Evolutionary conservation across 805 yeast genomes (phyloP), one percentile per base, ranked within the genome.

Genomic region (Saccharomycopsis fibuligera): DNA sequence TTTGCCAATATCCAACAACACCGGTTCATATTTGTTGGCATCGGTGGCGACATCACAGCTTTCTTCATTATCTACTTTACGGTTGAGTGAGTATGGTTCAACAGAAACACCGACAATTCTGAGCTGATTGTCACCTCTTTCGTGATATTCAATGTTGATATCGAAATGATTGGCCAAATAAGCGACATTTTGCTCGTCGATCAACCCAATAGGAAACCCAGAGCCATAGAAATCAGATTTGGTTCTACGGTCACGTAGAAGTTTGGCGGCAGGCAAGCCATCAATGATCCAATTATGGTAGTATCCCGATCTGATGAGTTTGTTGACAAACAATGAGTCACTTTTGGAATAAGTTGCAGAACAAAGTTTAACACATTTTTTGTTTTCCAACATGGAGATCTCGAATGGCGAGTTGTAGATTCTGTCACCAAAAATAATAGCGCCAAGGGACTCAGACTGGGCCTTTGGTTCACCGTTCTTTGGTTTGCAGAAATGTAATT

Each of bases 371-470:
- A 71, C 71, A 70, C 99, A 93, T 4, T 73, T 63, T 59, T 75
- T 74, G 54, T 86, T 77, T 62, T 85, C 75, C 55, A 85, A 72
- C 95, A 93, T 86, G 33, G 77, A 72, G 54, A 93, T 68, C 45
- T 82, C 78, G 60, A 86, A 88, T 4, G 98, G 97, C 8, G 98
- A 89, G 60, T 86, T 82, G 72, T 86, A 89, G 55, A 93, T 89
- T 62, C 99, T 75, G 67, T 93, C 99, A 55, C 99, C 99, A 63
- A 93, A 89, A 50, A 93, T 75, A 56, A 93, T 83, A 2, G 97
- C 83, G 6, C 99, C 99, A 46, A 93, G 73, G 9, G 95, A 83
- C 67, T 89, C 98, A 55, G 86, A 79, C 63, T 88, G 96, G 25
- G 63, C 58, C 23, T 61, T 56, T 71, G 52, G 52, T 16, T 33